phyloP scores from a whole-genome alignment of 768 basidiomycete species.

The Lanmaoa pseudosensibilis region DNA sequence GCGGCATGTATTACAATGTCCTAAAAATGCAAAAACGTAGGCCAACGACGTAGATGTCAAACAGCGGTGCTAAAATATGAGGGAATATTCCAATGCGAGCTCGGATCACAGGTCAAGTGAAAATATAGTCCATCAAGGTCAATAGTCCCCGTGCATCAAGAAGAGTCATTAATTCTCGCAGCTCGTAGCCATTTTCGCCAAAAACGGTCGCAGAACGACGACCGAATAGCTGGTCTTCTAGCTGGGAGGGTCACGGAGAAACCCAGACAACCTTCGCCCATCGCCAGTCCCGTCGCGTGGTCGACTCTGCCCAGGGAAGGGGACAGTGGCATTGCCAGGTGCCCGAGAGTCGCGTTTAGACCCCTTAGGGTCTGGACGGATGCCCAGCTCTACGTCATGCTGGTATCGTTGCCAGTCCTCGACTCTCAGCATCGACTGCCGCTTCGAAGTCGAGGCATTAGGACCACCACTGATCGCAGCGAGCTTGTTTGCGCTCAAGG shows the following conservation, averaged over 20 bases:
- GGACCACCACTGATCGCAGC: constrained; percentile 38
- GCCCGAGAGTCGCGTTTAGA: constrained; percentile 27
- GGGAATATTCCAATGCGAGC: constrained; percentile 21
- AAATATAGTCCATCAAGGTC: constrained; percentile 22
- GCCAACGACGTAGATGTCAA: constrained; percentile 7
- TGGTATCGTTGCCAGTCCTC: constrained; percentile 85
- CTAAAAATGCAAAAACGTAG: constrained; percentile 12
- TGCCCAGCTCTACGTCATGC: constrained; percentile 41
- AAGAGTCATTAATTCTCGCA: constrained; percentile 7
- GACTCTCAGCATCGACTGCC: constrained; percentile 75
- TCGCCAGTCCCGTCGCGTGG: constrained; percentile 25
- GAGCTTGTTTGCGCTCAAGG: constrained; percentile 61
- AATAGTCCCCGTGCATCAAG: constrained; percentile 18
- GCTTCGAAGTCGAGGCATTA: constrained; percentile 43
- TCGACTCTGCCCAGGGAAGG: constrained; percentile 33
- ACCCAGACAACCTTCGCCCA: constrained; percentile 31
- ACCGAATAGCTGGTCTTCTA: constrained; percentile 11
- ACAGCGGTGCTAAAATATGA: constrained; percentile 18
- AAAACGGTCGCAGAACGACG: neutral
- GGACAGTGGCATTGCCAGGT: constrained; percentile 26
- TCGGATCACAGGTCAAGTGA: constrained; percentile 7
- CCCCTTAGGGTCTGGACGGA: constrained; percentile 26
- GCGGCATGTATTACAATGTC: constrained; percentile 23
- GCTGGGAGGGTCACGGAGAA: constrained; percentile 43
- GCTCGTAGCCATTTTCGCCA: neutral